A percentile compares a stretch with the other conserved stretches of the same genome.
phyloP scores from a whole-genome alignment of 1,139 yeast genomes.

The Debaryomycetaceae sp. region DNA sequence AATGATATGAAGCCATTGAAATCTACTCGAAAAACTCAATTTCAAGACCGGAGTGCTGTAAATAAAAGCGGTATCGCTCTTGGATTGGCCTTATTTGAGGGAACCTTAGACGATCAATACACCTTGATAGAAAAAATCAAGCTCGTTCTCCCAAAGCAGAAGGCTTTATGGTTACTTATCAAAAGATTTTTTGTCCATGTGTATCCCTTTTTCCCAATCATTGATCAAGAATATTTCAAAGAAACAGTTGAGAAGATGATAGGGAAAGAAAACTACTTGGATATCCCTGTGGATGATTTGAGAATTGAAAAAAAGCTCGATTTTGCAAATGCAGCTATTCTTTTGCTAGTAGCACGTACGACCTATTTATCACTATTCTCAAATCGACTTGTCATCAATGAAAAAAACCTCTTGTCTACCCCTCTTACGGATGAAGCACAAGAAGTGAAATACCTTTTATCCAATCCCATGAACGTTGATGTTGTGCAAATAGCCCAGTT shows the following conservation, averaged over 20 bases:
- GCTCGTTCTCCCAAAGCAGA: constrained; percentile 32
- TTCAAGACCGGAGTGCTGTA: constrained; percentile 2
- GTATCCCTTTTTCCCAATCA: constrained; percentile 3
- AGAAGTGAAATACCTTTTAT: constrained; percentile 28
- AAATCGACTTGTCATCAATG: constrained; percentile 16
- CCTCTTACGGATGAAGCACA: constrained; percentile 23
- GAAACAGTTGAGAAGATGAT: background rate
- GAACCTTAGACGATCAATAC: constrained; percentile 23
- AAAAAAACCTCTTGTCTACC: constrained; percentile 18
- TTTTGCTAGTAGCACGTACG: constrained; percentile 40
- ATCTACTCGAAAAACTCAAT: background rate
- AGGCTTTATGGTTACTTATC: constrained; percentile 33
- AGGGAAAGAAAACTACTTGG: background rate
- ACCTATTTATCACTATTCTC: constrained; percentile 33
- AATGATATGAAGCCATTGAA: constrained; percentile 16
- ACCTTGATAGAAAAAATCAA: constrained; percentile 29
- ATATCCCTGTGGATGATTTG: constrained; percentile 9
- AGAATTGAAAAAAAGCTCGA: constrained; percentile 38
- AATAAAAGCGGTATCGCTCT: constrained; percentile 17
- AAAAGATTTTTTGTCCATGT: constrained; percentile 1
- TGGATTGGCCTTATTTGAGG: constrained; percentile 22
- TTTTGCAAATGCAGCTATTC: constrained; percentile 42
- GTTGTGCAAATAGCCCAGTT: constrained; percentile 20
- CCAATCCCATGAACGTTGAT: constrained; percentile 19
- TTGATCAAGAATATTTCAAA: constrained; percentile 1